These are phyloP conservation scores for Tagetes erecta DNA, from an alignment of 129 eudicot genomes.

Conservation along the genomic window DNA sequence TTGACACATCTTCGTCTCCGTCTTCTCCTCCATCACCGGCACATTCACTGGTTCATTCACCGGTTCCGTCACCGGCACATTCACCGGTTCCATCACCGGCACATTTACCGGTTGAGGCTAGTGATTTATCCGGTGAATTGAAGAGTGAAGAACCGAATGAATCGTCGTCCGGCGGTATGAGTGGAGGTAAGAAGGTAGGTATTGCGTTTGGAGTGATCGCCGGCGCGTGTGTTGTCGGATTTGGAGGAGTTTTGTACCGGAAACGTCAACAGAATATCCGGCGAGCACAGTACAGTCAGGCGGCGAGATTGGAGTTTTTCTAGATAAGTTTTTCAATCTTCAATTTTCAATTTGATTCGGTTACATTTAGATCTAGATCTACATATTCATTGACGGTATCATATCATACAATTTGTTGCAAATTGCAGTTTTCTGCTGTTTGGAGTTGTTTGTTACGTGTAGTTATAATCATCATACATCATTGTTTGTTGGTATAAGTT, in stretches of 20 bases:
- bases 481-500: not conserved
- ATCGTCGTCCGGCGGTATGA: conserved; percentile 43
- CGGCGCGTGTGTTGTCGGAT: conserved; percentile 37
- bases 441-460: not conserved
- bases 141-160: conserved; percentile 18
- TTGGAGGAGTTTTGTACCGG: conserved; percentile 51
- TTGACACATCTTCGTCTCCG: conserved; percentile 18
- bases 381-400: conserved; percentile 6
- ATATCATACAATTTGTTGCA: conserved; percentile 13
- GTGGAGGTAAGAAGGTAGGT: conserved; percentile 57
- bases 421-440: conserved; percentile 6
- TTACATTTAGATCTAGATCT: conserved; percentile 27
- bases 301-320: conserved; percentile 48
- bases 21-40: conserved; percentile 5
- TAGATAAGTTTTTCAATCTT: conserved; percentile 25
- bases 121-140: conserved; percentile 13
- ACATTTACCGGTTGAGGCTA: conserved; percentile 1
- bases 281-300: conserved; percentile 54
- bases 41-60: too few species aligned
- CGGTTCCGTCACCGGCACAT: conserved; percentile 12
- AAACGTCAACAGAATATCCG: conserved; percentile 56
- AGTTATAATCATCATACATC: not conserved
- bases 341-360: conserved; percentile 18
- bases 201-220: conserved; percentile 55
- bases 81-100: not conserved